These are phyloP conservation scores for Stachybotrys chartarum DNA, from an alignment of 2,329 filamentous ascomycete species.

Conservation along the genomic window DNA sequence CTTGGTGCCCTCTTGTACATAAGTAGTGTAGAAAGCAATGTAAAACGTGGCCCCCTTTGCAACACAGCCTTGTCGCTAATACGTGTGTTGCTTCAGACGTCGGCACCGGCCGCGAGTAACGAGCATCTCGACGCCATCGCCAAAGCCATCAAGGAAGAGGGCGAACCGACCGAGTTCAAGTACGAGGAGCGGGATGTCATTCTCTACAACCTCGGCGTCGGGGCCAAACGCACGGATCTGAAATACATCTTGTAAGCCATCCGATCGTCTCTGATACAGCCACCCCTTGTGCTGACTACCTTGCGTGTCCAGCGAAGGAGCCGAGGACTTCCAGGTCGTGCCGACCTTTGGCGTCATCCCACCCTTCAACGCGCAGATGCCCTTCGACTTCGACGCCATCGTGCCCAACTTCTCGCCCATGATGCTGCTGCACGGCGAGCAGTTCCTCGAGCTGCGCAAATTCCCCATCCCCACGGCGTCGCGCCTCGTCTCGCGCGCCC, in stretches of 20 bases:
- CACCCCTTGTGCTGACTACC: not conserved
- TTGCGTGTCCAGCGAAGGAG: slow-evolving; percentile 55
- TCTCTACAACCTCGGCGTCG: slow-evolving; percentile 92
- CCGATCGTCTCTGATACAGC: not conserved
- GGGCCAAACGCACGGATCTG: slow-evolving; percentile 84
- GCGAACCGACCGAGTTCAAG: slow-evolving; percentile 65
- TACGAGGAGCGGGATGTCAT: slow-evolving; percentile 85
- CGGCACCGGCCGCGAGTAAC: slow-evolving; percentile 36
- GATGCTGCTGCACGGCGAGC: slow-evolving; percentile 98
- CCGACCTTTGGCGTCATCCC: slow-evolving; percentile 96
- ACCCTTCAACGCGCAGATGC: slow-evolving; percentile 76
- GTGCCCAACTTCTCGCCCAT: slow-evolving; percentile 96
- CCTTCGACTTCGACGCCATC: slow-evolving; percentile 73
- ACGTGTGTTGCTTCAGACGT: slow-evolving; percentile 11
- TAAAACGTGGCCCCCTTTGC: not conserved
- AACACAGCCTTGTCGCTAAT: slow-evolving; percentile 11
- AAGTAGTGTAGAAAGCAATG: slow-evolving; percentile 1
- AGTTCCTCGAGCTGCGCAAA: slow-evolving; percentile 91
- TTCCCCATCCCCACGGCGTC: slow-evolving; percentile 84
- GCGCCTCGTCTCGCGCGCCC: slow-evolving; percentile 66
- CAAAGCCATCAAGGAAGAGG: slow-evolving; percentile 63
- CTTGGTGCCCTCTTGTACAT: slow-evolving; percentile 9
- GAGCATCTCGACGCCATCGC: slow-evolving; percentile 70
- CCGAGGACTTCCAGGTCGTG: slow-evolving; percentile 86
- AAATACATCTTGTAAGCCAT: slow-evolving; percentile 64